Evolutionary conservation across 108 stramenopile genomes (phyloP), one percentile per base, ranked within the genome.

Genomic region (Nitzschia inconspicua): DNA sequence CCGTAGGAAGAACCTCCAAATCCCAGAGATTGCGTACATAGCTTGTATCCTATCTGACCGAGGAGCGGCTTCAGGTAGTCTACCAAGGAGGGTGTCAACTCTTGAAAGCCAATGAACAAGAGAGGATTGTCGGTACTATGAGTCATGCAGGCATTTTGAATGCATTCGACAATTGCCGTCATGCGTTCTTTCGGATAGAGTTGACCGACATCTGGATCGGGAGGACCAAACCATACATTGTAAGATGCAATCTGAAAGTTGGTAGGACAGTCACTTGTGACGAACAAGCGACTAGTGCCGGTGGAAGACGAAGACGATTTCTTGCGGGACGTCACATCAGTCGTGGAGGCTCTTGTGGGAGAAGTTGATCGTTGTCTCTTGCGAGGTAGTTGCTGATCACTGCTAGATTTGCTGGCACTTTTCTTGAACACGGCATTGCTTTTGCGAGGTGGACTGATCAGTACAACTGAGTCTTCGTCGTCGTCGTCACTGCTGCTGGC

Each of bases 171-270:
- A 49, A 83, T 77, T 20, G 77, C 82, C 55, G 51, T 24, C 82
- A 83, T 83, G 16, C 82, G 75, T 58, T 66, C 26, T 26, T 58
- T 8, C 11, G 70, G 70, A 36, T 63, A 48, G 6, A 72, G 48
- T 20, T 64, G 49, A 1, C 35, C 55, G 14, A 43, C 60, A 11
- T 46, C 26, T 42, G 43, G 60, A 59, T 73, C 57, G 2, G 72
- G 74, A 37, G 69, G 73, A 20, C 77, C 80, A 52, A 83, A 83
- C 82, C 82, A 82, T 10, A 83, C 62, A 67, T 78, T 83, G 66
- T 78, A 83, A 18, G 77, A 65, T 3, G 58, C 75, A 9, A 80
- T 43, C 24, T 61, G 60, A 65, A 71, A 70, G 30, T 32, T 42
- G 40, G 51, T 46, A 48, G 54, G 55, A 54, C 55, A 19, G 32